Evolutionary conservation across 805 yeast genomes (phyloP).

Genomic region (Wickerhamiella azyma): DNA sequence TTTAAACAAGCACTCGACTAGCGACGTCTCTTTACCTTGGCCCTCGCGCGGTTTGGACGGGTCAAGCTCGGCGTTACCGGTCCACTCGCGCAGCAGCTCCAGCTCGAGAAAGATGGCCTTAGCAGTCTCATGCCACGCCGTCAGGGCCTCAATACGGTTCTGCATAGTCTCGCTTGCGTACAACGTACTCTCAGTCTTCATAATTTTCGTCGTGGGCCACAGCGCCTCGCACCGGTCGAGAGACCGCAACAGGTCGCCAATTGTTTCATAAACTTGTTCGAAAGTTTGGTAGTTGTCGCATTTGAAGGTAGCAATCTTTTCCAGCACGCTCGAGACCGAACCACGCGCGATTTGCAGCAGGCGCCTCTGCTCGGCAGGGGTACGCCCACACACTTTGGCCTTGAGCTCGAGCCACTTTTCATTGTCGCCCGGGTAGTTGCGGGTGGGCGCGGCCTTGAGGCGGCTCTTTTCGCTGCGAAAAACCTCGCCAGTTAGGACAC

Average conservation of each 20-base stretch:
- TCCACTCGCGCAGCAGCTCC: constrained; percentile 56
- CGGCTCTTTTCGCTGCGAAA: constrained; percentile 67
- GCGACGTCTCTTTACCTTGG: constrained; percentile 45
- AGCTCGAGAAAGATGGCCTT: constrained; percentile 52
- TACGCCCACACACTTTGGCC: constrained; percentile 67
- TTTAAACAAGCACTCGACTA: constrained; percentile 73
- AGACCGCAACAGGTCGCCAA: constrained; percentile 41
- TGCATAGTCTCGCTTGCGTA: constrained; percentile 52
- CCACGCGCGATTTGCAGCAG: constrained; percentile 57
- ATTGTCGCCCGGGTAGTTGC: constrained; percentile 38
- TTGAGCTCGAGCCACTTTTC: constrained; percentile 79
- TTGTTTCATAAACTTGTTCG: constrained; percentile 34
- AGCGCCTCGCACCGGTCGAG: constrained; percentile 56
- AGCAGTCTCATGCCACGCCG: constrained; percentile 71
- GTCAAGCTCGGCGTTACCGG: constrained; percentile 69
- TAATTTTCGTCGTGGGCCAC: constrained; percentile 68
- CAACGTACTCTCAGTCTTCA: constrained; percentile 65
- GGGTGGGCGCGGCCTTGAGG: constrained; percentile 39
- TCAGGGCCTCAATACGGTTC: constrained; percentile 56
- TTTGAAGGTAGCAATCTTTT: constrained; percentile 52
- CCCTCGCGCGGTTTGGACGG: constrained; percentile 32
- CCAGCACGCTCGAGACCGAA: constrained; percentile 57
- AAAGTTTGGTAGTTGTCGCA: constrained; percentile 25
- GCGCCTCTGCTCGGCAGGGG: constrained; percentile 64
- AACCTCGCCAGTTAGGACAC: constrained; percentile 90